Base-by-base conservation (phyloP, 495 filamentous ascomycete genomes). In the Talaromyces ruber region DNA sequence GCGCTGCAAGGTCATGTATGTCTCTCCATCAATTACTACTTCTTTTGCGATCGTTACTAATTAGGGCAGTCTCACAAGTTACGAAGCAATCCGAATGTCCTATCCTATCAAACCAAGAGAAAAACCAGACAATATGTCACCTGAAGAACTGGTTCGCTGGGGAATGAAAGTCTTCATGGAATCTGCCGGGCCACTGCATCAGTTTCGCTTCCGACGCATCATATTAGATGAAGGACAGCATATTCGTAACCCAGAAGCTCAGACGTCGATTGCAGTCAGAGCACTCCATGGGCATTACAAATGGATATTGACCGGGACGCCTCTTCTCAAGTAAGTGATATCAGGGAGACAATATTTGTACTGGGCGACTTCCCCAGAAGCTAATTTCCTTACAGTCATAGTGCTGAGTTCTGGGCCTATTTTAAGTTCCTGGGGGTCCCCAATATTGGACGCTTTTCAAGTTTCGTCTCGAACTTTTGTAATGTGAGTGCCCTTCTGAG, bases 261-360 rank as follows among this genome's bases (percentile, higher is more conserved):
- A 70, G 45, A 82, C 81, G 3, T 82, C 79, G 0, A 70, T 79
- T 1, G 82, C 84, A 4, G 85, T 86, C 60, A 68, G 80, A 8
- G 76, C 70, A 4, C 67, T 92, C 0, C 74, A 71, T 50, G 81
- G 76, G 1, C 70, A 76, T 12, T 73, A 81, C 61, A 79, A 81
- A 37, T 91, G 88, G 87, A 72, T 79, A 1, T 32, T 91, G 0
- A 81, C 71, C 12, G 87, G 85, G 1, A 90, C 87, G 0, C 87
- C 85, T 0, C 66, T 88, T n/a, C 66, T 76, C 5, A 88, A 88
- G 71, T 72, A 65, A 58, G 67, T 61, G 32, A 6, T 34, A 26
- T 32, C 7, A 50, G 34, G 43, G 21, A 65, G 74, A 30, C 63
- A 71, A 54, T 68, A 67, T 67, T 52, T 53, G 57, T 30, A 22